Base-by-base conservation (phyloP, 1,139 yeast genomes). In the Maudiozyma humilis region DNA sequence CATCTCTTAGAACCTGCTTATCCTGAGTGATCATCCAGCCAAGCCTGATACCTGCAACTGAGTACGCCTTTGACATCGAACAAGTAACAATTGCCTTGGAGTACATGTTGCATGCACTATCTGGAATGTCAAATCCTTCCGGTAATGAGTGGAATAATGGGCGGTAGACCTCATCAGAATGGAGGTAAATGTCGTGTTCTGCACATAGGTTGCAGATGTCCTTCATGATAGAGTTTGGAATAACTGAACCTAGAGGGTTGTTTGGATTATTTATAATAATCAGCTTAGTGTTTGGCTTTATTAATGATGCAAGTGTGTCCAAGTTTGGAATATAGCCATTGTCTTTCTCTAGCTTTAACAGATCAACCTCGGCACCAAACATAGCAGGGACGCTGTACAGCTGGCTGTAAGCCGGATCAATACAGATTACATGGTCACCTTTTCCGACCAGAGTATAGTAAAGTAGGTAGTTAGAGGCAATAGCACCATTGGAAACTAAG, bases 161-260 rank as follows among this genome's bases (percentile, higher is more conserved):
- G 6, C 79, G 64, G 55, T 76, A 77, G 6, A 75, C 81, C 53
- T 77, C 81, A 55, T 77, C 82, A 45, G 75, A 68, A 40, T 73
- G 55, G 13, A 76, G 47, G 45, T 68, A 69, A 3, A 69, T 63
- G 33, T 59, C 68, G 15, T 62, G 48, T 6, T 53, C 43, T 29
- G 57, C 51, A 44, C 78, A 75, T 30, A 75, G 51, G 1, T 60
- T 63, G 12, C 72, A 71, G 31, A 76, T 66, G 33, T 64, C 52
- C 15, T 49, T 35, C 50, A 76, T 54, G 8, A 59, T 46, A 1
- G 55, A 57, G 43, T 67, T 63, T 2, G 64, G 62, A 62, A 76
- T 69, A 8, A 74, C 71, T 4, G 65, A 61, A 0, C 82, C 81
- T 0, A 78, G 66, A 1, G 82, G 82, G 51, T 76, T 76, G 52